Conservation (phyloP, 1,284 basidiomycete genomes). For the Earliella scabrosa region DNA sequence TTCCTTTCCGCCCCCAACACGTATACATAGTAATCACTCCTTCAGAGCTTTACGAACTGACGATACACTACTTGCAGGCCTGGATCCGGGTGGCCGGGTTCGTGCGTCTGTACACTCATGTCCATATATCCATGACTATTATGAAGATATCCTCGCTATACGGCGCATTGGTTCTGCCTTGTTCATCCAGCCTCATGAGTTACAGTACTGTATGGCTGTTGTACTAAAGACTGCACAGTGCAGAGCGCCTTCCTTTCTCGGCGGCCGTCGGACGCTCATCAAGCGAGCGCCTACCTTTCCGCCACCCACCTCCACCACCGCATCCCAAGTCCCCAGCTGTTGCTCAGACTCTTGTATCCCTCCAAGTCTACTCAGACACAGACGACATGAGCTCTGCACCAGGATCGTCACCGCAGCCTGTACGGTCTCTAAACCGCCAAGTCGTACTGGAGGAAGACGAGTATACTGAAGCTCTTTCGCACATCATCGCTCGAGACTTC, state of each 20-base stretch:
- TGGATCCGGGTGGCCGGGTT: constrained; percentile 14
- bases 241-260: too few relatives aligned
- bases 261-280: too few relatives aligned
- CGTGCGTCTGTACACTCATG: constrained; percentile 23
- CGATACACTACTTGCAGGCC: constrained; percentile 24
- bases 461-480: constrained; percentile 90
- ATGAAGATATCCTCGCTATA: constrained; percentile 24
- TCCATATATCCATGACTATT: constrained; percentile 25
- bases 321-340: too few relatives aligned
- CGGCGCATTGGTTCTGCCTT: constrained; percentile 6
- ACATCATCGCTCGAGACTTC: constrained; percentile 96
- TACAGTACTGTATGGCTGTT: too few relatives aligned
- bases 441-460: constrained; percentile 92
- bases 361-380: too few relatives aligned
- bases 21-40: constrained; percentile 17
- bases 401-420: constrained; percentile 26
- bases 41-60: constrained; percentile 28
- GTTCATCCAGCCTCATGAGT: background rate
- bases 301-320: too few relatives aligned
- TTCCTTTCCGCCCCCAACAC: background rate
- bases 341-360: too few relatives aligned
- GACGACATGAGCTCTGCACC: constrained; percentile 15
- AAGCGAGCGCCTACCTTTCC: too few relatives aligned
- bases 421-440: constrained; percentile 72
- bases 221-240: too few relatives aligned